Base-by-base conservation (phyloP, 441 rosid species). In the Capsella rubella region DNA sequence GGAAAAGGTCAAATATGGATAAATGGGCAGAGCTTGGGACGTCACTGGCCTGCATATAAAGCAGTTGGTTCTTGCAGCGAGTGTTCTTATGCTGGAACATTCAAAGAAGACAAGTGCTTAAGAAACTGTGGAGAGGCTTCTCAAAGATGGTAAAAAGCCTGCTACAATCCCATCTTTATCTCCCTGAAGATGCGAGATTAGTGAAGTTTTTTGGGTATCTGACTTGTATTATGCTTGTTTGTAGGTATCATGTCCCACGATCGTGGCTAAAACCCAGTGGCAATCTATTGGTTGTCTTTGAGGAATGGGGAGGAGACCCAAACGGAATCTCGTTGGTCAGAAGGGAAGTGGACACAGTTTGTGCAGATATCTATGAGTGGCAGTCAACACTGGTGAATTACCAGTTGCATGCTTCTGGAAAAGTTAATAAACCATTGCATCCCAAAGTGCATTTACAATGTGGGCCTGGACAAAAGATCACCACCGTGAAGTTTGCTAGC, bases 1-100 rank as follows among this genome's bases (percentile, higher is more conserved):
- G 93, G 97, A 13, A 95, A 95, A 84, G 99, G 99, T 59, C 98
- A 93, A 78, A 82, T 89, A 54, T 95, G 99, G 99, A 87, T 96
- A 69, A 96, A 96, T 62, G 99, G 97, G 59, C 89, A 88, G 81
- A 88, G 91, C 74, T 53, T 91, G 35, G 99, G 99, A 47, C 97
- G 99, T 49, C 82, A 90, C 76, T 93, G 97, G 99, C 97, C 99
- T 72, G 97, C 97, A 2, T 93, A 91, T 32, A 90, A 91, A 80
- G 98, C 97, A 34, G 54, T 91, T 46, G 99, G 97, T 65, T 73
- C 73, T 64, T 96, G 99, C 64, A 83, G 82, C 49, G 73, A 67
- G 45, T 96, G 99, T 74, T 74, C 82, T 62, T 93, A 93, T 43
- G 80, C 87, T 0, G 99, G 99, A 68, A 82, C 95, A 0, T 96